Percentiles rank a stretch among this genome's conserved stretches.
These are phyloP conservation scores for Trichoderma sp. DNA, from an alignment of 2,329 filamentous ascomycete species.

Conservation along the genomic window DNA sequence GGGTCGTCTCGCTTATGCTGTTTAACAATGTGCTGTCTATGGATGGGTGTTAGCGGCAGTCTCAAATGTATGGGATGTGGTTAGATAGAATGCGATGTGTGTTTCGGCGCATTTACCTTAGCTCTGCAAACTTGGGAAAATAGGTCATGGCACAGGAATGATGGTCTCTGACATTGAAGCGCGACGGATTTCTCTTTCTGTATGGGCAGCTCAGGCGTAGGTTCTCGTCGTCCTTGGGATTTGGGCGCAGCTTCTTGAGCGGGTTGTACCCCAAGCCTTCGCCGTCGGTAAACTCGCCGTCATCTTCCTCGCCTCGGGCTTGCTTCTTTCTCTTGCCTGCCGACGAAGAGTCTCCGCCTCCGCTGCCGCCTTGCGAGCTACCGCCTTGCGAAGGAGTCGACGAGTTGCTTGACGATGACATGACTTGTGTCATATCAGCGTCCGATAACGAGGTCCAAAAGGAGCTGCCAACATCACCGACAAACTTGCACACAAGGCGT, in stretches of 20 bases:
- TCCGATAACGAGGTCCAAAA: slow-evolving; percentile 38
- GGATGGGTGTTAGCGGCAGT: slow-evolving; percentile 18
- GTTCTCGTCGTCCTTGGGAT: slow-evolving; percentile 42
- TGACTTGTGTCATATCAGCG: slow-evolving; percentile 35
- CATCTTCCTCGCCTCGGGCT: slow-evolving; percentile 35
- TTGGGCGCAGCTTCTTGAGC: slow-evolving; percentile 37
- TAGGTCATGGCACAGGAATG: slow-evolving; percentile 48
- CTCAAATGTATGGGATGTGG: background rate
- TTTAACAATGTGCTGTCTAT: slow-evolving; percentile 46
- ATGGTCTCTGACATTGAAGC: slow-evolving; percentile 50
- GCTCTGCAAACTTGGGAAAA: slow-evolving; percentile 45
- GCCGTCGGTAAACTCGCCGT: slow-evolving; percentile 41
- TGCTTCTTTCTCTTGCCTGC: slow-evolving; percentile 43
- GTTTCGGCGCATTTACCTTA: slow-evolving; percentile 39
- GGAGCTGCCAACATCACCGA: slow-evolving; percentile 38
- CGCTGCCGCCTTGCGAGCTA: slow-evolving; percentile 34
- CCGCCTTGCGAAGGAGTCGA: slow-evolving; percentile 37
- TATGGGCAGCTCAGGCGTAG: slow-evolving; percentile 48
- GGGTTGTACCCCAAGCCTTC: slow-evolving; percentile 36
- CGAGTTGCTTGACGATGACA: slow-evolving; percentile 37
- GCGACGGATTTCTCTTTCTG: slow-evolving; percentile 46
- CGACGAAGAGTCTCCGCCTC: slow-evolving; percentile 29
- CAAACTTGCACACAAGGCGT: slow-evolving; percentile 37
- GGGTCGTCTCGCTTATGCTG: slow-evolving; percentile 47
- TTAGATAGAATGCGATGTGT: background rate